Conservation (phyloP, 2,329 filamentous ascomycete species). For the Diaporthe australafricana region DNA sequence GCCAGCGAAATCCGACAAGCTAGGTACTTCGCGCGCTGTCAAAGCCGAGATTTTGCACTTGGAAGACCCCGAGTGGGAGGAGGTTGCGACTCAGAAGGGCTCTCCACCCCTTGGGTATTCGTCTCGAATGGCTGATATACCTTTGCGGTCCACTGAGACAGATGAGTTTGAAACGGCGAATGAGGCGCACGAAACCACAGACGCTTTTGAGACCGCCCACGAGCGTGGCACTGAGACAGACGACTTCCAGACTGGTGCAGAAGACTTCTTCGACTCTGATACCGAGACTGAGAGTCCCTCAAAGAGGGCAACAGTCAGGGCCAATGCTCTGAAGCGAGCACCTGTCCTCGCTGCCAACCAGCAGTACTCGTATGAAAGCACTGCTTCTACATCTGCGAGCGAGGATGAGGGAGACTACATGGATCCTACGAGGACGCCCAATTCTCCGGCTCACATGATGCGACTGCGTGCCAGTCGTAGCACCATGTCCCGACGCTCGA, state of each 20-base stretch:
- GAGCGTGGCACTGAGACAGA: slow-evolving; percentile 91
- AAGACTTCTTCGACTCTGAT: slow-evolving; percentile 80
- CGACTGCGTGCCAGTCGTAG: slow-evolving; percentile 78
- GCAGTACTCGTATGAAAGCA: slow-evolving; percentile 81
- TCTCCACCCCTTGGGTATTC: slow-evolving; percentile 35
- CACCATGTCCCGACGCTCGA: slow-evolving; percentile 68
- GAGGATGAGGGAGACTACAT: slow-evolving; percentile 72
- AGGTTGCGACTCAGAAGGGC: slow-evolving; percentile 57
- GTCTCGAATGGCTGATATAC: slow-evolving; percentile 33
- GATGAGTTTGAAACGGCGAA: slow-evolving; percentile 86
- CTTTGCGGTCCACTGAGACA: slow-evolving; percentile 51
- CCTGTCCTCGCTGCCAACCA: slow-evolving; percentile 57
- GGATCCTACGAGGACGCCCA: slow-evolving; percentile 71
- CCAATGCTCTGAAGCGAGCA: slow-evolving; percentile 50
- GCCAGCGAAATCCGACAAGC: slow-evolving; percentile 70
- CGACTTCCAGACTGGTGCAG: slow-evolving; percentile 93
- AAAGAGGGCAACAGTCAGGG: slow-evolving; percentile 50
- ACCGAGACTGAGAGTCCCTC: slow-evolving; percentile 84
- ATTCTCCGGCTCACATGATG: slow-evolving; percentile 73
- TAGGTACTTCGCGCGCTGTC: slow-evolving; percentile 80
- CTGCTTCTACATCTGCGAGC: slow-evolving; percentile 86
- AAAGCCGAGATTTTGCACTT: slow-evolving; percentile 84
- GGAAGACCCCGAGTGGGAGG: slow-evolving; percentile 92
- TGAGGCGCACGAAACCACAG: slow-evolving; percentile 82
- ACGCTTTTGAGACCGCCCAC: slow-evolving; percentile 76